Base-by-base conservation (phyloP, 2,329 filamentous ascomycete genomes). In the Ilyonectria sp. region DNA sequence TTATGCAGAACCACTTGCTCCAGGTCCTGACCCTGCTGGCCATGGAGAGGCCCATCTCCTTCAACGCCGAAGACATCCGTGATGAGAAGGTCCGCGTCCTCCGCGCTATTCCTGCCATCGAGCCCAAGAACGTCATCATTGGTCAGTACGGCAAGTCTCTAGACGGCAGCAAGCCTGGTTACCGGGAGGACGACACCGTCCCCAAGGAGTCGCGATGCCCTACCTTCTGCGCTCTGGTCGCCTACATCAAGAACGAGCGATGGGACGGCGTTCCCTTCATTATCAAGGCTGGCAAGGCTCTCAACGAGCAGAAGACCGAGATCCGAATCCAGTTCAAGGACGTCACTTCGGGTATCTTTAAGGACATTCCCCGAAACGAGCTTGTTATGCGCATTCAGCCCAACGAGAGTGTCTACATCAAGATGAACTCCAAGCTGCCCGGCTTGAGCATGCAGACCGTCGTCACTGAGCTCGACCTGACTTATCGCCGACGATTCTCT, bases 361-460 rank as follows among this genome's bases (percentile, higher is more conserved):
- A 98, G 89, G 95, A 99, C 81, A 99, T 99, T 79, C 97, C 96
- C 67, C 93, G 97, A 75, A 99, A 99, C 86, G 96, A 99, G 86
- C 92, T 99, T 73, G 96, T 99, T 78, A 98, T 99, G 86, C 95
- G 96, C 75, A 97, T 99, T 73, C 96, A 99, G 87, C 96, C 96
- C 77, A 99, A 99, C 86, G 96, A 99, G 89, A 97, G 94, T 80
- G 95, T 99, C 74, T 99, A 99, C 86, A 97, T 98, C 84, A 99
- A 99, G 91, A 99, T 99, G 96, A 99, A 99, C 92, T 98, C 95
- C 33, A 99, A 99, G 89, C 88, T 99, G 67, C 97, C 96, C 21
- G 96, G 96, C 77, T 87, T 99, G 77, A 98, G 94, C 87, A 99
- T 98, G 95, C 96, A 99, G 88, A 99, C 96, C 13, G 96, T 98